These are phyloP conservation scores for Hanseniaspora vineae DNA, from an alignment of 805 yeast genomes.

Conservation along the genomic window DNA sequence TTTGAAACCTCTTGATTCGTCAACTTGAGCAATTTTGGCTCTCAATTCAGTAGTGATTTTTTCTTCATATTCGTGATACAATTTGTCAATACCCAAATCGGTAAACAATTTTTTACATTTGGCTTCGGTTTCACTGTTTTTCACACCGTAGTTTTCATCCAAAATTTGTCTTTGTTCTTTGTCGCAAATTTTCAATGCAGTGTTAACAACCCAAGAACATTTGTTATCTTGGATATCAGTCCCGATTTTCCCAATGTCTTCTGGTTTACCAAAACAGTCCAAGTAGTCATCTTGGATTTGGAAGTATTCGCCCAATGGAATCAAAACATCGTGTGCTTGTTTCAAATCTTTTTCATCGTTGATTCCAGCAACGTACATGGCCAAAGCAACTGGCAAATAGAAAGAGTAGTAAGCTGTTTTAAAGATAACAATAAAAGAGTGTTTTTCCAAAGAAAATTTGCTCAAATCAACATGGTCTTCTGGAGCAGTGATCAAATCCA, in stretches of 20 bases:
- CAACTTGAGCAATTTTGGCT: conserved; percentile 53
- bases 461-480: conserved; percentile 84
- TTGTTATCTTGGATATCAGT: conserved; percentile 97
- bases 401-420: conserved; percentile 97
- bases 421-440: conserved; percentile 88
- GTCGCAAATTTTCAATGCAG: conserved; percentile 67
- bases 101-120: conserved; percentile 59
- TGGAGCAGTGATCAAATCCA: conserved; percentile 94
- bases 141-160: conserved; percentile 84
- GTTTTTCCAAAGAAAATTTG: conserved; percentile 79
- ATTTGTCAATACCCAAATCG: conserved; percentile 56
- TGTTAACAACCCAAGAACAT: conserved; percentile 95
- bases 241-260: conserved; percentile 95
- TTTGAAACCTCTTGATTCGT: conserved; percentile 91
- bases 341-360: conserved; percentile 58
- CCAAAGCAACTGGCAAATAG: conserved; percentile 93
- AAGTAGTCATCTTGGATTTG: conserved; percentile 96
- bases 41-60: conserved; percentile 50
- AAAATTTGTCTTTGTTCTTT: conserved; percentile 72
- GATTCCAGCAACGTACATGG: conserved; percentile 86
- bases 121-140: conserved; percentile 55
- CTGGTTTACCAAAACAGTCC: conserved; percentile 96
- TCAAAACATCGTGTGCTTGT: conserved; percentile 77
- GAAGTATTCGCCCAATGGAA: conserved; percentile 96
- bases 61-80: conserved; percentile 78